These are phyloP conservation scores for Hermanozyma aechmeae DNA, from an alignment of 805 yeast genomes.

Conservation along the genomic window DNA sequence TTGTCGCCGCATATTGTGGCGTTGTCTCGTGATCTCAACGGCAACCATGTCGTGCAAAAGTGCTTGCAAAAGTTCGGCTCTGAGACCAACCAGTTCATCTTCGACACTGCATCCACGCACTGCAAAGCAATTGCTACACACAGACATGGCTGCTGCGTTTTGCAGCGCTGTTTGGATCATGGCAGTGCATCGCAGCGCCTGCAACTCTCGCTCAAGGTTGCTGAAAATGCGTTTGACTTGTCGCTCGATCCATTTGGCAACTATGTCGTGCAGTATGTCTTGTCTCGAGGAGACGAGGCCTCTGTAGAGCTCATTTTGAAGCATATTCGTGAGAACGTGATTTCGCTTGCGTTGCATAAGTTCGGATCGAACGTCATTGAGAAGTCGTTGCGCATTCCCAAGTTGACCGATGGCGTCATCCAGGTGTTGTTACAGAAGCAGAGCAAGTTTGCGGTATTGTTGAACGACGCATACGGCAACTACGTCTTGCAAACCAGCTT, in stretches of 20 bases:
- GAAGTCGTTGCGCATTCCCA: conserved; percentile 40
- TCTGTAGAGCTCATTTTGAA: conserved; percentile 23
- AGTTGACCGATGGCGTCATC: conserved; percentile 37
- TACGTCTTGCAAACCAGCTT: conserved; percentile 51
- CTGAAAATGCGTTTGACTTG: conserved; percentile 56
- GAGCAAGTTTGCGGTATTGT: conserved; percentile 29
- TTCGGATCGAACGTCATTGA: conserved; percentile 56
- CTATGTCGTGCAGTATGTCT: conserved; percentile 90
- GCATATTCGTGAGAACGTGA: conserved; percentile 26
- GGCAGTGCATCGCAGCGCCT: conserved; percentile 66
- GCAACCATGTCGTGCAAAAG: conserved; percentile 94
- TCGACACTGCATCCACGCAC: conserved; percentile 69
- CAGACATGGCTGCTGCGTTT: conserved; percentile 91
- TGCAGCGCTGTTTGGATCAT: conserved; percentile 90
- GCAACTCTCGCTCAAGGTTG: conserved; percentile 58
- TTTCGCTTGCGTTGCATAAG: conserved; percentile 46
- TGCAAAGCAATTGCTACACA: conserved; percentile 85
- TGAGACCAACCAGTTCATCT: conserved; percentile 76
- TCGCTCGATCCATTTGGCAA: conserved; percentile 94
- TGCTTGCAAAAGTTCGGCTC: conserved; percentile 66
- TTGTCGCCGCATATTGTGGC: conserved; percentile 65
- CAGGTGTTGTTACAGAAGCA: conserved; percentile 29
- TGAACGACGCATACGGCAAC: conserved; percentile 53
- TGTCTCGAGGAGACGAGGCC: conserved; percentile 37
- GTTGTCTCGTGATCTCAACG: conserved; percentile 82